phyloP scores from a whole-genome alignment of 2,329 filamentous ascomycete species.

The Aureobasidium leucospermi region DNA sequence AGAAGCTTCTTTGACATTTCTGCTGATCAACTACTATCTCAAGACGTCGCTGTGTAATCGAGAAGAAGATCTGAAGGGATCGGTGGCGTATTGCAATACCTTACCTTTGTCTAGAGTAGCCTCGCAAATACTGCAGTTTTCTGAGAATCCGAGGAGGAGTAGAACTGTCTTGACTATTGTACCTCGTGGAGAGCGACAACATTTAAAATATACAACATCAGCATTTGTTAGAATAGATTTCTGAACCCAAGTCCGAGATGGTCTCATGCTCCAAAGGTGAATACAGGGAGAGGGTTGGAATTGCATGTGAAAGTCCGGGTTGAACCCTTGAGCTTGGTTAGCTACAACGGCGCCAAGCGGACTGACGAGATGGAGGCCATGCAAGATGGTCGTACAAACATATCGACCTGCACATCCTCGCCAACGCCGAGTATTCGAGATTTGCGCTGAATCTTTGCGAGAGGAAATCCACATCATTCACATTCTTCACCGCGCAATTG shows the following conservation, averaged over 20 bases:
- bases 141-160: too few species aligned
- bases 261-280: too few species aligned
- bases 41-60: neutral
- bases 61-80: neutral
- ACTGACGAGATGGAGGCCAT: constrained; percentile 2
- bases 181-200: too few species aligned
- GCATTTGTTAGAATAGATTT: too few species aligned
- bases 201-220: too few species aligned
- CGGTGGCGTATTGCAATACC: neutral
- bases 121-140: too few species aligned
- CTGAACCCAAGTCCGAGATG: too few species aligned
- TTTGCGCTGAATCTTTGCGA: neutral
- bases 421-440: neutral
- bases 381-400: neutral
- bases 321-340: neutral
- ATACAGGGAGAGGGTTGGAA: too few species aligned
- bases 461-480: neutral
- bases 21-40: neutral
- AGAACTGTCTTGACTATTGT: too few species aligned
- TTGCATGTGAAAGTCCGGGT: neutral
- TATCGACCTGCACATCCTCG: neutral
- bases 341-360: neutral
- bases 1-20: neutral
- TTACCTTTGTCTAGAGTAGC: neutral
- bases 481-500: neutral